These are phyloP conservation scores for Pseudisothecium myosuroides DNA, from an alignment of 225 moss, liverwort and hornwort species.

Conservation along the genomic window DNA sequence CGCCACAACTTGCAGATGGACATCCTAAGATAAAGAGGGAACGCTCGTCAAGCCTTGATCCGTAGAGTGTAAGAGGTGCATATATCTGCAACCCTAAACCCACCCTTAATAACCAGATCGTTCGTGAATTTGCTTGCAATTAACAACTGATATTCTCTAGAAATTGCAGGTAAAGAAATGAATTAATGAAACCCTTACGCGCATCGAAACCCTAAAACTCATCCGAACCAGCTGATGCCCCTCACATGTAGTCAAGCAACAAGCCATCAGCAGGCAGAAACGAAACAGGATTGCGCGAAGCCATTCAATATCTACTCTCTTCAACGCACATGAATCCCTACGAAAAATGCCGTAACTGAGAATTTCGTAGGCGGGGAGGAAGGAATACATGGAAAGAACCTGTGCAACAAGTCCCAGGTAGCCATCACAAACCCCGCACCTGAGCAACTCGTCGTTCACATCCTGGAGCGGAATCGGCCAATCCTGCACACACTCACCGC, in stretches of 20 bases:
- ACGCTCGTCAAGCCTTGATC: slow-evolving; percentile 55
- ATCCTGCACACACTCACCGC: slow-evolving; percentile 34
- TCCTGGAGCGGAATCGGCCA: slow-evolving; percentile 65
- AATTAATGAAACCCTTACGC: not conserved
- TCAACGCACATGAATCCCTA: not conserved
- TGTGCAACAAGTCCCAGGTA: slow-evolving; percentile 85
- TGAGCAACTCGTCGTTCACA: slow-evolving; percentile 43
- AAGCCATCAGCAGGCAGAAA: not conserved
- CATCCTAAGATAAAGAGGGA: slow-evolving; percentile 83
- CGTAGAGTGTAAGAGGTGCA: slow-evolving; percentile 69
- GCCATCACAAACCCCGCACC: slow-evolving; percentile 69
- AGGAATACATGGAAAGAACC: slow-evolving; percentile 54
- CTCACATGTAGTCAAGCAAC: not conserved
- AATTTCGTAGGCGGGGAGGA: slow-evolving; percentile 2
- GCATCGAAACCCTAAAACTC: not conserved
- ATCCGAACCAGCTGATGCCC: not conserved
- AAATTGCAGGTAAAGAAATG: not conserved
- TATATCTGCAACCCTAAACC: slow-evolving; percentile 44
- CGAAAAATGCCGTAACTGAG: not conserved
- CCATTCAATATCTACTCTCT: not conserved
- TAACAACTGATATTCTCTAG: not conserved
- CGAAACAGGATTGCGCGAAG: not conserved
- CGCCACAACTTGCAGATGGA: slow-evolving; percentile 65
- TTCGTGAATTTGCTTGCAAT: not conserved
- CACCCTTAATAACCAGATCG: not conserved